Base-by-base conservation (phyloP, 352 stramenopile species). In the Globisporangium viniferum region DNA sequence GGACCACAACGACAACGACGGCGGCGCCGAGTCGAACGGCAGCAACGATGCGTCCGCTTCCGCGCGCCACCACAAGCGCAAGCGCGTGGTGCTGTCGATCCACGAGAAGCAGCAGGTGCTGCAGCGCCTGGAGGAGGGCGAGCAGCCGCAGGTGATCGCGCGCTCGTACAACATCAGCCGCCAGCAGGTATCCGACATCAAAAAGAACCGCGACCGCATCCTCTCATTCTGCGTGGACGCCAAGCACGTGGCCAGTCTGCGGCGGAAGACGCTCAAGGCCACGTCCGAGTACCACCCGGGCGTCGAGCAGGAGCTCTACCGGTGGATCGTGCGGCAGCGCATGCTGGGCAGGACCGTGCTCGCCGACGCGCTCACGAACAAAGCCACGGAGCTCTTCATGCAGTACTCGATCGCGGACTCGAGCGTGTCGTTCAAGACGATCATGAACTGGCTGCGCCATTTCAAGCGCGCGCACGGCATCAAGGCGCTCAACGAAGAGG, bases 171-270 rank as follows among this genome's bases (percentile, higher is more conserved):
- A 78, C 41, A 94, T 94, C 68, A 90, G 79, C 53, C 80, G 87
- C 1, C 87, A 94, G 69, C 87, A 94, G 69, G 81, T 94, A 10
- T 93, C 85, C 18, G 87, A 94, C 68, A 93, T 94, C 66, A 94
- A 94, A 75, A 94, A 93, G 71, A 94, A 94, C 76, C 76, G 76
- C 48, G 82, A 90, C 9, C 76, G 87, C 39, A 94, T 94, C 63
- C 62, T 94, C 64, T 76, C 80, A 55, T 92, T 90, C 53, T 94
- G 87, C 51, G 71, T 84, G 3, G 82, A 94, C 58, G 87, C 85
- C 59, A 90, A 91, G 61, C 84, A 93, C 61, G 68, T 91, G 35
- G 85, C 80, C 1, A 91, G 74, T 27, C 72, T 94, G 61, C 81
- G 79, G 48, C 80, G 85, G 59, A 94, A 94, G 77, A 94, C 87